Base-by-base conservation (phyloP, 768 basidiomycete genomes). In the Podaxis carcinomalis region DNA sequence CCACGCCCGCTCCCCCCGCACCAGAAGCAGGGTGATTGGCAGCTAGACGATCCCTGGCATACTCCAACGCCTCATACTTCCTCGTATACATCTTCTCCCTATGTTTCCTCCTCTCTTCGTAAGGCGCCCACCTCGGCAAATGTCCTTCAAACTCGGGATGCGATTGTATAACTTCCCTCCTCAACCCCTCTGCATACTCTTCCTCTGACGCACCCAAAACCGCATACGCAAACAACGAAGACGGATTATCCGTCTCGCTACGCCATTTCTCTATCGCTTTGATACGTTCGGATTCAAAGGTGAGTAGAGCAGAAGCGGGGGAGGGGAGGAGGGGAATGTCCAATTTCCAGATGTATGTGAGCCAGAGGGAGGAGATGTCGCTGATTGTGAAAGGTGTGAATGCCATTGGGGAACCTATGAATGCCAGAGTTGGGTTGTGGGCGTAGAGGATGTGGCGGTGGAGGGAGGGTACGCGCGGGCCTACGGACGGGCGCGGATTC, bases 361-460 rank as follows among this genome's bases (percentile, higher is more conserved):
- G 73, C 78, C 78, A 83, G 2, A 78, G 80, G 67, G 78, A 80
- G n/a, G 72, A 72, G 50, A 84, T 69, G 60, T 83, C 81, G 0
- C 78, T 77, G 62, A 82, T 70, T 3, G 72, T 72, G 65, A 83
- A 83, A 2, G 82, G 82, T 7, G 77, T 82, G 63, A 76, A 78
- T 14, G 75, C 74, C 55, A 80, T 68, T 9, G 75, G 62, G 0
- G 77, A 70, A 40, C 78, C 80, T 37, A 79, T 70, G 68, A 83
- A 83, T 7, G 78, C 81, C 2, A 84, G 69, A 0, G 77, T 70
- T 0, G 81, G 75, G 57, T 79, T 83, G 55, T 69, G 66, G 0
- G 80, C 78, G 60, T 84, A 82, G 9, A 83, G 60, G 16, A 79
- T 74, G 53, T 81, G 74, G 14, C 75, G 71, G 64, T 82, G 77